Evolutionary conservation across 2,329 filamentous ascomycete genomes (phyloP), one percentile per base, ranked within the genome.

Genomic region (Aspergillus piperis): DNA sequence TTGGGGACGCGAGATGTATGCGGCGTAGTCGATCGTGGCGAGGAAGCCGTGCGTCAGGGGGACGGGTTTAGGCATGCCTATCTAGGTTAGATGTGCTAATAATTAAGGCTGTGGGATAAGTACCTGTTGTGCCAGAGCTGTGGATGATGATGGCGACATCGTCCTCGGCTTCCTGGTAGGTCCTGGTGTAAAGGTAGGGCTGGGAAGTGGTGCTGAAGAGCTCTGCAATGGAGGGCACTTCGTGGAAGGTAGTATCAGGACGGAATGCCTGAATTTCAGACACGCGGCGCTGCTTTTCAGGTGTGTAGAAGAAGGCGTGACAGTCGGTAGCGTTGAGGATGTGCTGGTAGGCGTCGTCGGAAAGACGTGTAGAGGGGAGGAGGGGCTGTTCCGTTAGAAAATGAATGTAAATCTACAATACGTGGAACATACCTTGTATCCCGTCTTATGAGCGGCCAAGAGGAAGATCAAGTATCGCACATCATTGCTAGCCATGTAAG

Each of bases 51-150:
- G 53, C 0, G 62, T 71, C 32, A 71, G 50, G 5, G 49, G 47
- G 8, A 71, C 61, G 4, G 63, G 67, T 39, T 71, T 69, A 5
- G 69, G 68, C 32, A 56, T 30, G 36, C 23, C 27, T 49, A 17
- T 3, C 6, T 3, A 2, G 3, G 0, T 27, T 49, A 10, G 21
- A 8, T 6, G 13, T 10, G 15, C 8, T 8, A 3, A 8, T 1
- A 2, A 10, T 27, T 7, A n/a, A 3, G 8, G 11, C 3, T 23
- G 3, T n/a, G 23, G 15, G 13, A 15, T 27, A 0, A 0, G 39
- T 54, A 67, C 73, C 73, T 17, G 73, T 75, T 8, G 72, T 73
- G 5, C 74, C 74, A 8, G 73, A 75, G 17, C 72, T 75, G 54
- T 75, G 74, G 30, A 73, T 69, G 17, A 74, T 71, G 8, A 71